Conservation (phyloP, 2,329 filamentous ascomycete species). For the Aspergillus ochraceoroseus region DNA sequence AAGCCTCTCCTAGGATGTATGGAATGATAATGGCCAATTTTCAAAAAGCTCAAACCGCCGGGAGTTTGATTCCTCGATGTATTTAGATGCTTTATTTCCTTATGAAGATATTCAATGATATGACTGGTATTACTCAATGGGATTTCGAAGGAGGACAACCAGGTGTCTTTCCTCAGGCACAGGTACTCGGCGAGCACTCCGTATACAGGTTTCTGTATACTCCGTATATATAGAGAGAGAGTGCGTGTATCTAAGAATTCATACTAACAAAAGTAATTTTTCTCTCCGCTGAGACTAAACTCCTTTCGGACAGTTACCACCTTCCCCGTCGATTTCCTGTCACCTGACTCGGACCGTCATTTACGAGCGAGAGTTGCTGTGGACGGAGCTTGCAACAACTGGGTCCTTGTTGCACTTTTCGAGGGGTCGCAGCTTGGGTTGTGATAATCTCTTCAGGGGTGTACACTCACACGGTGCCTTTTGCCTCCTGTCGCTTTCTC, state of each 20-base stretch:
- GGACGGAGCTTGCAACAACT: constrained; percentile 1
- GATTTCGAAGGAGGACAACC: too few species aligned
- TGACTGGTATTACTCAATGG: too few species aligned
- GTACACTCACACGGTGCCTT: too few species aligned
- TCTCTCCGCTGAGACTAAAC: constrained; percentile 16
- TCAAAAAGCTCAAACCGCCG: constrained; percentile 5
- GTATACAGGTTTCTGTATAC: too few species aligned
- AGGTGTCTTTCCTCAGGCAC: too few species aligned
- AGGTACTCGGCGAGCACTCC: too few species aligned
- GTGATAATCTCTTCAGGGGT: background rate
- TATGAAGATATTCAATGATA: constrained; percentile 5
- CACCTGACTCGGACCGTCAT: constrained; percentile 11
- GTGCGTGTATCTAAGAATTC: background rate
- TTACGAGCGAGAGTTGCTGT: constrained; percentile 5
- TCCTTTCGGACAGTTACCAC: constrained; percentile 10
- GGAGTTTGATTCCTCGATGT: constrained; percentile 12
- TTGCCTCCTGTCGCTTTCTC: too few species aligned
- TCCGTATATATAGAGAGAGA: background rate
- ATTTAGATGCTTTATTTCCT: constrained; percentile 22
- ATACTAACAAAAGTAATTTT: background rate
- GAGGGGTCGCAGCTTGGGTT: background rate
- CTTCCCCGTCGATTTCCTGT: constrained; percentile 12
- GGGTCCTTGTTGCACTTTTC: constrained; percentile 2
- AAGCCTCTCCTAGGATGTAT: constrained; percentile 17
- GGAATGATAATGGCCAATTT: constrained; percentile 24